Evolutionary conservation across 305 asterid genomes (phyloP), one percentile per base, ranked within the genome.

Genomic region (Fraxinus floribunda): DNA sequence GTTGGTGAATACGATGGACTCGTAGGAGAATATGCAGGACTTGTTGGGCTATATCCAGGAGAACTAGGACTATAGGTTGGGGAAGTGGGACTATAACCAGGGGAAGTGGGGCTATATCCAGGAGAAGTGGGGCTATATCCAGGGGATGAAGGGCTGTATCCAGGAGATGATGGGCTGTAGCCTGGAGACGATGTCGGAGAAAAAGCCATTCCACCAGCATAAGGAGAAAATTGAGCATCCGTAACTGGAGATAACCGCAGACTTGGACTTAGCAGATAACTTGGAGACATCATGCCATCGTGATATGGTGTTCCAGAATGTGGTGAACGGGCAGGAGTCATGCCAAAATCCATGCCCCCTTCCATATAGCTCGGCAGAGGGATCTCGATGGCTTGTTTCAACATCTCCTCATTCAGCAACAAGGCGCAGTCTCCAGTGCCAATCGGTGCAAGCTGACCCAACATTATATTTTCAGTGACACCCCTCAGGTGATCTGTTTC

Each of bases 401-500:
- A 79, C 98, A 97, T 97, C 93, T 92, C 93, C 83, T 97, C 99
- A 64, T 97, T 97, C 78, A 97, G 93, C 39, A 80, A 88, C 92
- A 97, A 84, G 30, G 90, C 89, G 34, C 99, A 97, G 89, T 94
- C 95, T 38, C 99, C 98, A 0, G 99, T 97, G 83, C 98, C 99
- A 72, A 97, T 93, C 2, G 98, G 98, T 32, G 99, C 99, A 83
- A 97, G 98, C 90, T 97, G 99, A 77, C 99, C 99, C 82, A 97
- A 84, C 97, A 97, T 97, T 26, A 97, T 97, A 70, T 94, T 97
- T 78, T 94, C 98, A 15, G 98, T 94, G 26, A 97, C 99, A 15
- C 99, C 98, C 88, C 91, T 92, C 34, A 97, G 93, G 80, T 81
- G 62, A 87, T 97, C 99, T 6, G 92, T 86, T 87, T 97, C 99